These are phyloP conservation scores for Cyclotella atomus DNA, from an alignment of 108 stramenopile species.

Conservation along the genomic window DNA sequence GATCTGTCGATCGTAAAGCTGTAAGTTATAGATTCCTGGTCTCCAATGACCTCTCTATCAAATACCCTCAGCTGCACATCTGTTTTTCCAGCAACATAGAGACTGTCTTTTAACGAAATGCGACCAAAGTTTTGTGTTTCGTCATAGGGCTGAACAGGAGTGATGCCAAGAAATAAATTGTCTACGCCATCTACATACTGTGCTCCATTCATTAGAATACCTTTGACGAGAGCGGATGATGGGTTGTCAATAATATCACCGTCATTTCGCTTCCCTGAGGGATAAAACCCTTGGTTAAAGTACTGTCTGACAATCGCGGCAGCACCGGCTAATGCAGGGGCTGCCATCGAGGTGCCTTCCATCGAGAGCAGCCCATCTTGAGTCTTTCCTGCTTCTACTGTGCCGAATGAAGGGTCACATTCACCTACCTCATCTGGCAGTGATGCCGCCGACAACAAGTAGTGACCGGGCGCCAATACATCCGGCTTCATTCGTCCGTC, in stretches of 20 bases:
- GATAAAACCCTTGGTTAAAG: conserved; percentile 61
- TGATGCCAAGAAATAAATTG: neutral
- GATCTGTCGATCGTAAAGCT: conserved; percentile 23
- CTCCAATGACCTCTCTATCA: neutral
- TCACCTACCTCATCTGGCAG: conserved; percentile 18
- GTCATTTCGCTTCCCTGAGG: conserved; percentile 30
- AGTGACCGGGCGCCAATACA: conserved; percentile 29
- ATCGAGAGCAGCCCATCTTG: conserved; percentile 30
- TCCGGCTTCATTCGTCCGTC: conserved; percentile 50
- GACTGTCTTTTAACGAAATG: conserved; percentile 4
- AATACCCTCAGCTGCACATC: neutral
- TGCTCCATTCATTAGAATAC: conserved; percentile 60
- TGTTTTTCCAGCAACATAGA: conserved; percentile 19
- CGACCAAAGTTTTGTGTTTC: conserved; percentile 5
- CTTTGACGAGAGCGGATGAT: conserved; percentile 64
- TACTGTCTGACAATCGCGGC: conserved; percentile 70
- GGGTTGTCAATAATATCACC: conserved; percentile 44
- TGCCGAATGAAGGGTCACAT: conserved; percentile 11
- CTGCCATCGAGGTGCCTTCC: conserved; percentile 58
- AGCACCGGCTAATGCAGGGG: conserved; percentile 62
- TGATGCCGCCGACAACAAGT: conserved; percentile 58
- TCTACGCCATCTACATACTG: conserved; percentile 8
- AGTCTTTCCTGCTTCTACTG: neutral
- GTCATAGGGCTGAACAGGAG: conserved; percentile 1
- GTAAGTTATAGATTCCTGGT: neutral